Conservation (phyloP, 176 grass and related monocot species). For the Elymus sibiricus region DNA sequence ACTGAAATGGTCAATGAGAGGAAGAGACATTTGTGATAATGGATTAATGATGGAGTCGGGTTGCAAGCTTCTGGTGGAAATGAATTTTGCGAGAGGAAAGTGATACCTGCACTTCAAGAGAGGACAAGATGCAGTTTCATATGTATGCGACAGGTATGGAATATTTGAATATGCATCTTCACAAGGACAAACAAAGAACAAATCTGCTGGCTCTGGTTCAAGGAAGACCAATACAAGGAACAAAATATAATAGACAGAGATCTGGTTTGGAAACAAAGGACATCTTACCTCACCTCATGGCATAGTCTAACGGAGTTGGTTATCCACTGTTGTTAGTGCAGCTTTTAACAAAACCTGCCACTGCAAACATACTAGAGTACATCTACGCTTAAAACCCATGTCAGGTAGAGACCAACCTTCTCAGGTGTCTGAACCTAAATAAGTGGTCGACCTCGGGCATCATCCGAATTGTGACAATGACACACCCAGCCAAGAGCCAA, state of each 20-base stretch:
- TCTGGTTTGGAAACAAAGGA: background rate
- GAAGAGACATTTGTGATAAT: background rate
- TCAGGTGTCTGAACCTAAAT: background rate
- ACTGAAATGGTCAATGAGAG: slow-evolving; percentile 6
- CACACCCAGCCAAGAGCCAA: background rate
- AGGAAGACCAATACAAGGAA: background rate
- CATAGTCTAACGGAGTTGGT: slow-evolving; percentile 20
- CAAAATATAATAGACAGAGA: background rate
- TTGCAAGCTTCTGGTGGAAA: background rate
- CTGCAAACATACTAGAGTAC: background rate
- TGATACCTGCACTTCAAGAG: background rate
- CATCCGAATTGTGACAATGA: slow-evolving; percentile 23
- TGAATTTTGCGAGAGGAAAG: background rate
- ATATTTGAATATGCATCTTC: background rate
- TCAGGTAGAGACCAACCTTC: slow-evolving; percentile 1
- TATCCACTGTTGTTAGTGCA: background rate
- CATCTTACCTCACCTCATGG: slow-evolving; percentile 20
- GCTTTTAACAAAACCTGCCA: background rate
- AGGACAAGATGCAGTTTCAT: background rate
- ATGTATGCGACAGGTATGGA: background rate
- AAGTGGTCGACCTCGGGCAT: slow-evolving; percentile 13
- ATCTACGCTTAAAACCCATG: background rate
- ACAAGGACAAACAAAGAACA: background rate
- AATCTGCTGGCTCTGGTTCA: background rate
- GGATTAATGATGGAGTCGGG: background rate